A percentile compares a stretch with the other conserved stretches of the same genome.
phyloP scores from a whole-genome alignment of 805 yeast genomes.

The Hanseniaspora meyeri region DNA sequence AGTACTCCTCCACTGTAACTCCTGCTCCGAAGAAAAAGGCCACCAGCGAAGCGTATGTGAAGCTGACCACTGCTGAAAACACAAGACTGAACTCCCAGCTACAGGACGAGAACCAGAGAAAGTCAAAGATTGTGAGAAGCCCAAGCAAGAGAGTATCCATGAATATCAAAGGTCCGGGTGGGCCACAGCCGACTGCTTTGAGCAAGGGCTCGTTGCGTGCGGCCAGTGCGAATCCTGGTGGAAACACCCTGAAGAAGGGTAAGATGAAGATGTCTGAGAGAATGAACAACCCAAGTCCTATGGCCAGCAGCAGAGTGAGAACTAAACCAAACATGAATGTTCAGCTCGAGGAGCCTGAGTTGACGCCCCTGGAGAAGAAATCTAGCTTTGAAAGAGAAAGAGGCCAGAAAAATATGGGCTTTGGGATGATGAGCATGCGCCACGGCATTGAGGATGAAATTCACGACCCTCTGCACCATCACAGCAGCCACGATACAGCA shows the following conservation, averaged over 20 bases:
- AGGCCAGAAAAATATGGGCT: slow-evolving; percentile 27
- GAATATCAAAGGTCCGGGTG: background rate
- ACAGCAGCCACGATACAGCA: background rate
- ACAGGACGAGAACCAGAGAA: slow-evolving; percentile 27
- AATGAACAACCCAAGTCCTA: slow-evolving; percentile 12
- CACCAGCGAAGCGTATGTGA: slow-evolving; percentile 38
- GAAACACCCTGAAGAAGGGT: background rate
- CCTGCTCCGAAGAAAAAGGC: slow-evolving; percentile 14
- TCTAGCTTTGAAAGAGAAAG: slow-evolving; percentile 49
- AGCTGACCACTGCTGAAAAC: slow-evolving; percentile 66
- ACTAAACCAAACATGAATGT: slow-evolving; percentile 15
- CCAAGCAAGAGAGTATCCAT: slow-evolving; percentile 12
- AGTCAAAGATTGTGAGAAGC: slow-evolving; percentile 12
- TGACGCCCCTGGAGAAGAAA: slow-evolving; percentile 26
- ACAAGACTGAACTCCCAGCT: slow-evolving; percentile 58
- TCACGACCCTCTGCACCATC: slow-evolving; percentile 15
- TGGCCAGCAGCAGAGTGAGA: slow-evolving; percentile 16
- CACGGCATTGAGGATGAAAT: slow-evolving; percentile 19
- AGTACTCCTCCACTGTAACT: slow-evolving; percentile 12
- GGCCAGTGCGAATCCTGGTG: no score
- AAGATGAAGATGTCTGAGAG: slow-evolving; percentile 10
- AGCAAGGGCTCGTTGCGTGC: background rate
- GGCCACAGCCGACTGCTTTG: background rate
- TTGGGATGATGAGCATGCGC: slow-evolving; percentile 29
- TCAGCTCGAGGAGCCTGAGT: slow-evolving; percentile 29